Base-by-base conservation (phyloP, 108 stramenopile species). In the Licmophora abbreviata region DNA sequence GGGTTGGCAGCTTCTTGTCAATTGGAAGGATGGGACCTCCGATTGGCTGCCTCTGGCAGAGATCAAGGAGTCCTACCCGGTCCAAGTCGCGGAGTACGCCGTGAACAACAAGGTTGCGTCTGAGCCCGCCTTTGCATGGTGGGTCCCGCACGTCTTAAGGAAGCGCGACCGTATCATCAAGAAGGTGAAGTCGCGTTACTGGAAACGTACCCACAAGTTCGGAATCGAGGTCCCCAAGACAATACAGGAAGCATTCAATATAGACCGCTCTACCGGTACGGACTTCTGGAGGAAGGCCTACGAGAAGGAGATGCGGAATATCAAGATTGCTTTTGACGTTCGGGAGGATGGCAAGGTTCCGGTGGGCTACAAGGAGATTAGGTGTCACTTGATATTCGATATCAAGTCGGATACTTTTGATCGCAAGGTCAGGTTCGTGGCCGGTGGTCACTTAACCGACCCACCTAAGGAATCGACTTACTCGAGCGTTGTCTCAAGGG, bases 1-100 rank as follows among this genome's bases (percentile, higher is more conserved):
- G 52, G 63, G 69, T 23, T 63, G 71, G 66, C 22, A 46, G 4
- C 24, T 67, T 6, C 33, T 40, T 29, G 37, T 58, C 1, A 2
- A 46, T 7, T 73, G 71, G 71, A 63, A 67, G 47, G 69, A 65
- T 61, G 69, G 63, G n/a, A 56, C 46, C n/a, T 12, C 51, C 20
- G 29, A 48, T 31, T 63, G 65, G 66, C 45, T 38, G 4, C 18
- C 32, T 11, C 44, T 73, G 8, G 27, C 20, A 25, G 65, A 62
- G n/a, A 22, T 73, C 33, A 74, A 73, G 27, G 59, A 59, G 4
- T 54, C 56, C 1, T 17, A 41, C 35, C 69, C 69, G 2, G 30
- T 71, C 20, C 32, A 72, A 32, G 20, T 66, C 5, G 71, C 71
- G 8, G 54, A 66, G 29, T 66, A 72, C 41, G 64, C 65, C 11